Conservation (phyloP, 306 rosid genomes). For the Quercus dentata region DNA sequence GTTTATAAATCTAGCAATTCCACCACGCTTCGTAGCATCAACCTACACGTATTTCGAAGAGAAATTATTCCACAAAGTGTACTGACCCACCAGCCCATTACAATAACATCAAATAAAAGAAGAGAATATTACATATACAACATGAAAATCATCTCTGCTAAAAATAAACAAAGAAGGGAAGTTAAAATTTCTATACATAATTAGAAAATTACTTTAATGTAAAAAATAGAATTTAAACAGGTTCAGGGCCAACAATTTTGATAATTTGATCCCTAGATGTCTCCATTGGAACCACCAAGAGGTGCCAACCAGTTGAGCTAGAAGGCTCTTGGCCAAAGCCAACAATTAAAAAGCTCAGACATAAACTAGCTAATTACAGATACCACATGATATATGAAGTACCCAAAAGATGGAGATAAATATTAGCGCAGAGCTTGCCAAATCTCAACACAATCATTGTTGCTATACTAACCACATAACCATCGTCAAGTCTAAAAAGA, state of each 20-base stretch:
- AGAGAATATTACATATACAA: neutral
- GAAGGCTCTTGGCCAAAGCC: too few relatives aligned
- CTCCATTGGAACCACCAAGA: too few relatives aligned
- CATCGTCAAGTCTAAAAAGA: constrained; percentile 96
- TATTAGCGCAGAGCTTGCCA: neutral
- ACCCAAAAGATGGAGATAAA: constrained; percentile 5
- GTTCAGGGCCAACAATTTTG: too few relatives aligned
- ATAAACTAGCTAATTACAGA: neutral
- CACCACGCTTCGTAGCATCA: constrained; percentile 97
- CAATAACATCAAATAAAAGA: neutral
- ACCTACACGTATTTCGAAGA: constrained; percentile 55
- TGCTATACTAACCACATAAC: constrained; percentile 82
- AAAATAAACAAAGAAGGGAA: neutral
- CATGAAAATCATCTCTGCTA: neutral
- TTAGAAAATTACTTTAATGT: neutral
- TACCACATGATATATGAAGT: neutral
- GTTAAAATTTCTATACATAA: neutral
- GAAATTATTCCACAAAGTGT: neutral
- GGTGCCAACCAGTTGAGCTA: too few relatives aligned
- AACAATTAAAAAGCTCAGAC: neutral
- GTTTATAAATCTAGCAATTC: constrained; percentile 90
- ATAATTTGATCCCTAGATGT: too few relatives aligned
- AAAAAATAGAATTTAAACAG: too few relatives aligned
- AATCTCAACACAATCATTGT: constrained; percentile 6
- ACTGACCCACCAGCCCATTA: constrained; percentile 3